Evolutionary conservation across 495 filamentous ascomycete genomes (phyloP), one percentile per base, ranked within the genome.

Genomic region (Cladorrhinum samala): DNA sequence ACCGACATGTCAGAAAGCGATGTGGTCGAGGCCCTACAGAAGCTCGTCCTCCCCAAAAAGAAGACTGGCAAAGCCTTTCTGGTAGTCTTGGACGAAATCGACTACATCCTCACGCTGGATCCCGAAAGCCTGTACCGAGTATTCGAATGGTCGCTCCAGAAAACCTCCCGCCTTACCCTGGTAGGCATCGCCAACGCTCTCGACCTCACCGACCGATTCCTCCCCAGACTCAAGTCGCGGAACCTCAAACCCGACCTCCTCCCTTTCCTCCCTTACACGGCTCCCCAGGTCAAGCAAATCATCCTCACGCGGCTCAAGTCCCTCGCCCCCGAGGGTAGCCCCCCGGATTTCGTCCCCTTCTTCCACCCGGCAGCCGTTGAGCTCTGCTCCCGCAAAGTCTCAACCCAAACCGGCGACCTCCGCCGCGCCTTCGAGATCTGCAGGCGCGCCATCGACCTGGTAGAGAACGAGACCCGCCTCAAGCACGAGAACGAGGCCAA

Each of bases 141-240:
- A 27, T 97, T 99, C 54, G 89, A 95, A 59, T 96, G 90, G 89
- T 91, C 94, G 13, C 73, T 97, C 53, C 79, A 86, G 18, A 78
- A 75, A 49, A 80, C 80, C 4, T 96, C 92, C 2, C 82, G 81
- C 9, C 81, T 99, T 2, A 71, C 92, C 19, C 70, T 97, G 20
- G 79, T 99, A 37, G 93, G 93, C 37, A 96, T 99, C 61, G 94
- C 93, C 46, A 99, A 99, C 61, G 94, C 93, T 1, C 77, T 99
- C 49, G 93, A 99, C 62, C 72, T 99, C 38, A 96, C 94, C 0
- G 91, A 96, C 62, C 88, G 94, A 17, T 95, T 96, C 55, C 81
- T 99, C 16, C 93, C 94, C 30, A 86, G 93, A 9, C 77, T 99
- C 19, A 97, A 96, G 71, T 85, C 90, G 2, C 87, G 90, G 46